phyloP scores from a whole-genome alignment of 805 yeast species.

The Lachancea sp. region DNA sequence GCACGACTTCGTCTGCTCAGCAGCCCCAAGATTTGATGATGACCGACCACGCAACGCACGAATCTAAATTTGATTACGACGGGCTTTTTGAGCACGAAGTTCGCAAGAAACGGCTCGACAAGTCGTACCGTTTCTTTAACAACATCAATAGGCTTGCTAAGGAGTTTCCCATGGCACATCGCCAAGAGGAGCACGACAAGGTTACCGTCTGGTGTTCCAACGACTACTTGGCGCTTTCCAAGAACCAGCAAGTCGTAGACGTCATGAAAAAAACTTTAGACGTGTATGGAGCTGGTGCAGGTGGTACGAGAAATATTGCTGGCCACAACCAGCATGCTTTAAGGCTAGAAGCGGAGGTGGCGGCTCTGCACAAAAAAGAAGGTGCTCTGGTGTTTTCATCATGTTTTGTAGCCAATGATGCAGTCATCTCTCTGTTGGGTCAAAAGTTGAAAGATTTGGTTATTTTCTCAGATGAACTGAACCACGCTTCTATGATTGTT shows the following conservation, averaged over 20 bases:
- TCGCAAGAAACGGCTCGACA: conserved; percentile 70
- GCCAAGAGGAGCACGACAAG: conserved; percentile 63
- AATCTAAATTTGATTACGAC: conserved; percentile 59
- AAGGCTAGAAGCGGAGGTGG: conserved; percentile 75
- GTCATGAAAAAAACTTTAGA: conserved; percentile 76
- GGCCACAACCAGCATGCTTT: conserved; percentile 94
- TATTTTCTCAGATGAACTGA: conserved; percentile 84
- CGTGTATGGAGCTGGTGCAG: conserved; percentile 96
- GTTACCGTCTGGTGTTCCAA: conserved; percentile 99
- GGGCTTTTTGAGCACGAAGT: conserved; percentile 65
- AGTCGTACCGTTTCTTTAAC: conserved; percentile 92
- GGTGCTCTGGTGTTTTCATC: conserved; percentile 93
- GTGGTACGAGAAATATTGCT: conserved; percentile 98
- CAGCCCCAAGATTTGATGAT: conserved; percentile 23
- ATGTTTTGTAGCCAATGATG: conserved; percentile 96
- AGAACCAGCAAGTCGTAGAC: conserved; percentile 61
- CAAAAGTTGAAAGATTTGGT: conserved; percentile 85
- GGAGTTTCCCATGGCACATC: conserved; percentile 91
- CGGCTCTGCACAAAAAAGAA: conserved; percentile 88
- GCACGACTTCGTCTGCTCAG: conserved; percentile 23
- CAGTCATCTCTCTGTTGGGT: conserved; percentile 84
- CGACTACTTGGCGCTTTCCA: conserved; percentile 94
- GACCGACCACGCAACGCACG: conserved; percentile 40
- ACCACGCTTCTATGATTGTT: conserved; percentile 97
- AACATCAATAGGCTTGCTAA: conserved; percentile 92